Evolutionary conservation across 1,139 yeast genomes (phyloP), one percentile per base, ranked within the genome.

Genomic region (Hyphopichia fennica): DNA sequence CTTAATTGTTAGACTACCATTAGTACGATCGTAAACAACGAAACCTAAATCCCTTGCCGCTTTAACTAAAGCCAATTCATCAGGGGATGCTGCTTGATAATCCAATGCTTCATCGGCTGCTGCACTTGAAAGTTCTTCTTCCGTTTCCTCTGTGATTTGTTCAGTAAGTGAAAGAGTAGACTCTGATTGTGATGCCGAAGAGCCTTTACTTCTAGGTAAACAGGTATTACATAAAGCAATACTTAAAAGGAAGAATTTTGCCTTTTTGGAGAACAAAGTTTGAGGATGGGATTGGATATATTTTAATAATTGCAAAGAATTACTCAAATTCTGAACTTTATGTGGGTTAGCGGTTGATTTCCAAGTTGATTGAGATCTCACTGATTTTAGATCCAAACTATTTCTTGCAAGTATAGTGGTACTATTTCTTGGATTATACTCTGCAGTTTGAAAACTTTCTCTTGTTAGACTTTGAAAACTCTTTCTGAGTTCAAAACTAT

Each of bases 31-130:
- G 46, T 72, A 76, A 8, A 90, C 85, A 22, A 91, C 83, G 60
- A 73, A 95, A 0, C 99, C 99, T 70, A 93, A 73, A 58, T 93
- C 99, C 50, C 96, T 75, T 0, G 99, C 99, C 1, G 98, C 99
- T 44, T 86, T 82, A 2, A 93, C 93, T 34, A 93, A 70, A 0
- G 99, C 99, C 41, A 91, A 65, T 60, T 93, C 99, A 67, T 93
- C 99, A 0, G 99, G 99, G 0, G 98, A 91, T 0, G 98, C 83
- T 0, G 98, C 89, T 58, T 90, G 97, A 54, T 91, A 95, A 38
- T 79, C 81, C 17, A 90, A 77, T 35, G 69, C 68, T 19, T 69
- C 78, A 38, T 77, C 84, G 9, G 63, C 68, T 3, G 32, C 39
- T 10, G 37, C 49, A 14, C 43, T 49, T 8, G 35, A 35, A 15